phyloP scores from a whole-genome alignment of 805 yeast species.

The Cyberlindnera japonica region DNA sequence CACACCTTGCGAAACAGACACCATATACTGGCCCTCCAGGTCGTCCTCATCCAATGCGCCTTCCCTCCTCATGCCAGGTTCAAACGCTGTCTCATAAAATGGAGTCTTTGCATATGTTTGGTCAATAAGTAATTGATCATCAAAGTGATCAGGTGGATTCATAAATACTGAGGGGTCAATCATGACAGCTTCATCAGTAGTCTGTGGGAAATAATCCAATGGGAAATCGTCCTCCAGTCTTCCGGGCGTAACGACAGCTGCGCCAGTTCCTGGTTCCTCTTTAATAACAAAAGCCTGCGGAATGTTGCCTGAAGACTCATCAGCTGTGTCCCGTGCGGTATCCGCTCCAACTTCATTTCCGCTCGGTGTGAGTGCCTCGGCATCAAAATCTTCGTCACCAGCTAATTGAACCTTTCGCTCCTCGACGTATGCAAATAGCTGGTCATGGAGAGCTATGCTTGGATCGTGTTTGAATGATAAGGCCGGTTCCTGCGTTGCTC shows the following conservation, averaged over 20 bases:
- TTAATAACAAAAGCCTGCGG: slow-evolving; percentile 21
- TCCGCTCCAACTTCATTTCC: not conserved
- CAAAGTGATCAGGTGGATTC: slow-evolving; percentile 31
- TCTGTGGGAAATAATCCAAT: slow-evolving; percentile 54
- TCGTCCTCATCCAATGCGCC: slow-evolving; percentile 1
- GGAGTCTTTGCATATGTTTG: slow-evolving; percentile 46
- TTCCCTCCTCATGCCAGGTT: slow-evolving; percentile 7
- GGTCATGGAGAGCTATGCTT: slow-evolving; percentile 47
- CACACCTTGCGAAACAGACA: no score
- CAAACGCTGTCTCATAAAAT: slow-evolving; percentile 19
- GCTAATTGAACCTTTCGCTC: slow-evolving; percentile 19
- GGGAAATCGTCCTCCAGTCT: slow-evolving; percentile 57
- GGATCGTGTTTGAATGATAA: slow-evolving; percentile 67
- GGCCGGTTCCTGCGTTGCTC: slow-evolving; percentile 74
- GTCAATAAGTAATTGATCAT: slow-evolving; percentile 48
- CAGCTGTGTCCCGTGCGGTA: not conserved
- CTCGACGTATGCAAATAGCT: slow-evolving; percentile 42
- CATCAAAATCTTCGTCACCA: not conserved
- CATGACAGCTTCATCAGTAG: slow-evolving; percentile 25
- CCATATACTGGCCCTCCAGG: no score
- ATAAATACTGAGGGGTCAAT: slow-evolving; percentile 33
- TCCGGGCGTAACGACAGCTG: slow-evolving; percentile 23
- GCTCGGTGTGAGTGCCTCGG: not conserved
- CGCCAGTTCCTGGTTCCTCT: slow-evolving; percentile 20
- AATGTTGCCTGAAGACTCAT: slow-evolving; percentile 7